These are phyloP conservation scores for Chrysosporium keratinophilum DNA, from an alignment of 2,329 filamentous ascomycete species.

Conservation along the genomic window DNA sequence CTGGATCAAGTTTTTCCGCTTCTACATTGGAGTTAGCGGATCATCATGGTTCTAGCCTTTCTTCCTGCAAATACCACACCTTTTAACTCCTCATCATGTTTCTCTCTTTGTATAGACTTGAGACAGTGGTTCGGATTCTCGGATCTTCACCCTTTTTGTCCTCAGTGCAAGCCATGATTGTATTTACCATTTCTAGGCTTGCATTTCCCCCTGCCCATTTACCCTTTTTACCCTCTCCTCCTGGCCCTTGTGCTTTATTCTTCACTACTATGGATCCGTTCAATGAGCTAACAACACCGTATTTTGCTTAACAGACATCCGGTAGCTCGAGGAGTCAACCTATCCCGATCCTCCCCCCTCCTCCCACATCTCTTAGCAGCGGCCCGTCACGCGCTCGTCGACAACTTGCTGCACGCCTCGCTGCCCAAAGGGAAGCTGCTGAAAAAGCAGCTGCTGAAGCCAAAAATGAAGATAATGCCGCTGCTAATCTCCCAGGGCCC, in stretches of 20 bases:
- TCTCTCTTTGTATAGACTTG: neutral
- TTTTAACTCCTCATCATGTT: neutral
- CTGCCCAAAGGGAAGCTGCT: constrained; percentile 59
- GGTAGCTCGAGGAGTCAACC: constrained; percentile 23
- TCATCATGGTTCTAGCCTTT: constrained; percentile 5
- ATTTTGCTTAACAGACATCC: neutral
- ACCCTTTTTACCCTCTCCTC: neutral
- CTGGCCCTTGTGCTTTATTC: neutral
- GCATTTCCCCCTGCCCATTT: neutral
- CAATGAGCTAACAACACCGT: neutral
- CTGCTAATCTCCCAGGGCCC: neutral
- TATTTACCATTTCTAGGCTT: neutral
- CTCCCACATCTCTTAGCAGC: constrained; percentile 72
- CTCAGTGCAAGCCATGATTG: neutral
- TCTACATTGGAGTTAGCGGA: constrained; percentile 4
- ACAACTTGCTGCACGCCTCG: constrained; percentile 79
- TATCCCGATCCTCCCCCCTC: constrained; percentile 39
- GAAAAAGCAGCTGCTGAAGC: constrained; percentile 31
- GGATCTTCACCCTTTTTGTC: neutral
- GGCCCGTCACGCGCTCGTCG: constrained; percentile 76
- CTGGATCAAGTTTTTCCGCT: constrained; percentile 3
- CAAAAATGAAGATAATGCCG: constrained; percentile 7
- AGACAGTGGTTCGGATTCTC: neutral
- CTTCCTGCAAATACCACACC: neutral
- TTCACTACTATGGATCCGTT: neutral